Percentiles rank a stretch among this genome's conserved stretches.
These are phyloP conservation scores for Tricharina praecox DNA, from an alignment of 495 filamentous ascomycete species.

Conservation along the genomic window DNA sequence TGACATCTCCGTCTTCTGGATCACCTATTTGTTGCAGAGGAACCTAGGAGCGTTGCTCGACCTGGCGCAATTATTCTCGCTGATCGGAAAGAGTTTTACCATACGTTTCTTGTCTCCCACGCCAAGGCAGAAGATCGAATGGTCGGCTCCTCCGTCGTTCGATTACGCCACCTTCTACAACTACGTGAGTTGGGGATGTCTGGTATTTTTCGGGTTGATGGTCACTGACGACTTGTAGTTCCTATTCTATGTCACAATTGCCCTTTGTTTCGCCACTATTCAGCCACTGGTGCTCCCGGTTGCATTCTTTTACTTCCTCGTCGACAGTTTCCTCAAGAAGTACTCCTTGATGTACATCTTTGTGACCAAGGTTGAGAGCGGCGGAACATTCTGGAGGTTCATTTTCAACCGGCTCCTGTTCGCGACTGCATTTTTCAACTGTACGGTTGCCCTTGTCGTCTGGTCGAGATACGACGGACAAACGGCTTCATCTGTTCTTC, in stretches of 20 bases:
- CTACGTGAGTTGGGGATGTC: conserved; percentile 33
- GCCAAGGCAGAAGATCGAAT: conserved; percentile 79
- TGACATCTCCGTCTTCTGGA: conserved; percentile 75
- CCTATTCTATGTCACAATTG: conserved; percentile 80
- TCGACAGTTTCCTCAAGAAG: conserved; percentile 85
- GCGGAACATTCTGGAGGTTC: conserved; percentile 81
- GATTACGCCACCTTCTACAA: conserved; percentile 97
- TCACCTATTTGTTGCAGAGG: conserved; percentile 79
- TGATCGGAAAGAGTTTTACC: conserved; percentile 64
- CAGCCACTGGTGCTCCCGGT: conserved; percentile 86
- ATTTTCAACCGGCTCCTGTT: conserved; percentile 86
- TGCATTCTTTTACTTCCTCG: conserved; percentile 71
- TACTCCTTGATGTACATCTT: conserved; percentile 90
- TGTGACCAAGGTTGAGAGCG: conserved; percentile 88
- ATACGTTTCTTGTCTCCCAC: conserved; percentile 75
- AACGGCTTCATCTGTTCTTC: conserved; percentile 36
- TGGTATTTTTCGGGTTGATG: no score
- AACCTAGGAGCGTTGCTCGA: conserved; percentile 85
- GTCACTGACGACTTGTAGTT: conserved; percentile 36
- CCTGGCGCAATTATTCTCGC: conserved; percentile 62
- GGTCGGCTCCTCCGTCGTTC: conserved; percentile 81
- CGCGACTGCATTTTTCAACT: conserved; percentile 58
- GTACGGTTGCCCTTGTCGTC: conserved; percentile 57
- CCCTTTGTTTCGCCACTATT: conserved; percentile 66
- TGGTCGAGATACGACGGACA: conserved; percentile 33